Evolutionary conservation across 1,139 yeast species (phyloP).

Genomic region (Wickerhamomyces sp.): DNA sequence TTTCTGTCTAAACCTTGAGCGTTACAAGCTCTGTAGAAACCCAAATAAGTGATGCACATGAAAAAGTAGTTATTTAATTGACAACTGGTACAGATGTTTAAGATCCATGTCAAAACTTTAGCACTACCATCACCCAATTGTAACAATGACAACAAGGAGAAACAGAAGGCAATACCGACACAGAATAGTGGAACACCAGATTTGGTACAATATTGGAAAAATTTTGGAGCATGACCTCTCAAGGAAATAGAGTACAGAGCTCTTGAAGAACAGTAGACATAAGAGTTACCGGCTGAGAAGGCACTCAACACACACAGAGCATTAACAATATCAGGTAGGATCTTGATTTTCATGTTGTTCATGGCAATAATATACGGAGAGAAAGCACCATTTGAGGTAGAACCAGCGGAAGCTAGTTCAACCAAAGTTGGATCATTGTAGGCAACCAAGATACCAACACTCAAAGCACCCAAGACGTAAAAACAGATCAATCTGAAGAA

Average conservation of each 20-base stretch:
- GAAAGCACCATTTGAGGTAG: conserved; percentile 45
- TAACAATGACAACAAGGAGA: conserved; percentile 27
- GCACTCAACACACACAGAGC: conserved; percentile 50
- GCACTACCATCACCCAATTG: conserved; percentile 48
- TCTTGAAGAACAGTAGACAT: conserved; percentile 59
- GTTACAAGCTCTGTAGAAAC: conserved; percentile 52
- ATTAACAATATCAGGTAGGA: conserved; percentile 53
- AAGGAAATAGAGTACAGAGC: conserved; percentile 51
- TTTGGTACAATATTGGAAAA: conserved; percentile 38
- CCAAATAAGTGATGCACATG: conserved; percentile 52
- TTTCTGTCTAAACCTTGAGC: conserved; percentile 49
- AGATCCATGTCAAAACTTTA: conserved; percentile 59
- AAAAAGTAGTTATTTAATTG: conserved; percentile 59
- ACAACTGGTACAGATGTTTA: conserved; percentile 61
- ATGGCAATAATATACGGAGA: conserved; percentile 56
- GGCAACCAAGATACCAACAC: conserved; percentile 43
- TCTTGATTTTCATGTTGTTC: conserved; percentile 39
- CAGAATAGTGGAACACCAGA: conserved; percentile 50
- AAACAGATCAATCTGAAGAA: conserved; percentile 40
- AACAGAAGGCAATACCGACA: conserved; percentile 35
- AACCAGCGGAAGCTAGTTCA: conserved; percentile 52
- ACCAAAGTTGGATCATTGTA: conserved; percentile 37
- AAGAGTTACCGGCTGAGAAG: conserved; percentile 61
- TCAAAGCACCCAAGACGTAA: conserved; percentile 40
- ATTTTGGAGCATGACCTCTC: conserved; percentile 55